Conservation (phyloP, 75 land plant genomes). For the Picea sitchensis region DNA sequence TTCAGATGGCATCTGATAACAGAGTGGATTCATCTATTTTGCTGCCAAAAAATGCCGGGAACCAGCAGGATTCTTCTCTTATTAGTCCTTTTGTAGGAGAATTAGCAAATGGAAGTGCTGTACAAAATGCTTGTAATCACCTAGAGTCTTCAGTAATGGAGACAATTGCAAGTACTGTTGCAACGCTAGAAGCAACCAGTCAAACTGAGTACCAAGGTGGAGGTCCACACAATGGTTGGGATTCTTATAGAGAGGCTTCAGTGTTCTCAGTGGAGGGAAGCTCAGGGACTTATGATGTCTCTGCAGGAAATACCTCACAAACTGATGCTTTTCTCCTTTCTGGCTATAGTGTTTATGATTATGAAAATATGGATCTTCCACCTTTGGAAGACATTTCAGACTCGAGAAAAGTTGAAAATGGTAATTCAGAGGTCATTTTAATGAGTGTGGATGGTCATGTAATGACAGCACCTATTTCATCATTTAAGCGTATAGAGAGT, state of each 20-base stretch:
- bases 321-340: slow-evolving; percentile 4
- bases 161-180: neutral
- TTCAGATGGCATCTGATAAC: neutral
- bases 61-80: neutral
- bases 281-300: neutral
- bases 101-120: neutral
- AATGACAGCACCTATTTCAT: slow-evolving; percentile 58
- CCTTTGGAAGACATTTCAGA: slow-evolving; percentile 26
- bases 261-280: slow-evolving; percentile 1
- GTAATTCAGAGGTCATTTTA: slow-evolving; percentile 56
- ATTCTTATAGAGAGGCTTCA: slow-evolving; percentile 7
- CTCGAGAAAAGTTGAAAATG: slow-evolving; percentile 18
- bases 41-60: neutral
- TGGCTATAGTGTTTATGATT: slow-evolving; percentile 25
- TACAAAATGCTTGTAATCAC: neutral
- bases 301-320: neutral
- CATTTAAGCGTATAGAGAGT: slow-evolving; percentile 24
- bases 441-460: slow-evolving; percentile 76
- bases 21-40: slow-evolving; percentile 2
- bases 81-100: neutral
- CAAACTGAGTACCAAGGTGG: slow-evolving; percentile 2
- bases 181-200: neutral
- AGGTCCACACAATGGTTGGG: neutral
- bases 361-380: slow-evolving; percentile 11
- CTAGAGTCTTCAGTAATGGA: neutral